phyloP scores from a whole-genome alignment of 345 rosid genomes.

The Viola odorata region DNA sequence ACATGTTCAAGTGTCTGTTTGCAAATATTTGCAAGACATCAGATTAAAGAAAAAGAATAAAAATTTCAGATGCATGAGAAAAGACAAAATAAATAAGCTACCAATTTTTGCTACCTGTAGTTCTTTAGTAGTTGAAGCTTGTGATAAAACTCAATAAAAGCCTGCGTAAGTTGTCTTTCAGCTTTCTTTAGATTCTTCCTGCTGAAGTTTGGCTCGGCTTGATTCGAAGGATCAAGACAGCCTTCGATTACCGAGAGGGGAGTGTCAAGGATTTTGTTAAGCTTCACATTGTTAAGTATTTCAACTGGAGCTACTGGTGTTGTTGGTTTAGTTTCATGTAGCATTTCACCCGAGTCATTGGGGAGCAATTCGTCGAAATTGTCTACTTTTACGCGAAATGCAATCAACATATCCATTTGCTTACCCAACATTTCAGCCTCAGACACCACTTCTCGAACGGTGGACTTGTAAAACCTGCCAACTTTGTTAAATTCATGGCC shows the following conservation, averaged over 20 bases:
- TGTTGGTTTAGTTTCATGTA: too few species aligned
- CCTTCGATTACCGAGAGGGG: too few species aligned
- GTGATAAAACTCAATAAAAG: slow-evolving; percentile 51
- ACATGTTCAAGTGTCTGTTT: slow-evolving; percentile 59
- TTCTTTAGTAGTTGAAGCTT: slow-evolving; percentile 57
- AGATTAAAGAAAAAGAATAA: not conserved
- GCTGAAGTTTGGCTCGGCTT: slow-evolving; percentile 19
- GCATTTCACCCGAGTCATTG: too few species aligned
- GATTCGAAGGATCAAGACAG: too few species aligned
- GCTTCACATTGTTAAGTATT: too few species aligned
- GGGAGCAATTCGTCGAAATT: not conserved
- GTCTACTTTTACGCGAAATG: slow-evolving; percentile 59
- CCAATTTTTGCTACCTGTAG: slow-evolving; percentile 35
- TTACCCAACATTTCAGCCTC: slow-evolving; percentile 69
- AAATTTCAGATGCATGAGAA: not conserved
- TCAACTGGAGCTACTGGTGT: too few species aligned
- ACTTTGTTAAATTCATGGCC: slow-evolving; percentile 70
- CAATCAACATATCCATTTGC: slow-evolving; percentile 73
- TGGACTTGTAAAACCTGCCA: slow-evolving; percentile 40
- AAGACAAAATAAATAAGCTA: not conserved
- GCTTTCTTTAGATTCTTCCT: slow-evolving; percentile 38
- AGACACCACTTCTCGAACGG: slow-evolving; percentile 39
- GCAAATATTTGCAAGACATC: too few species aligned
- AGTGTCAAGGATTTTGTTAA: too few species aligned
- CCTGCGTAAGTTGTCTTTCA: slow-evolving; percentile 38